phyloP scores from a whole-genome alignment of 2,329 filamentous ascomycete species.

The Fusarium ramigenum region DNA sequence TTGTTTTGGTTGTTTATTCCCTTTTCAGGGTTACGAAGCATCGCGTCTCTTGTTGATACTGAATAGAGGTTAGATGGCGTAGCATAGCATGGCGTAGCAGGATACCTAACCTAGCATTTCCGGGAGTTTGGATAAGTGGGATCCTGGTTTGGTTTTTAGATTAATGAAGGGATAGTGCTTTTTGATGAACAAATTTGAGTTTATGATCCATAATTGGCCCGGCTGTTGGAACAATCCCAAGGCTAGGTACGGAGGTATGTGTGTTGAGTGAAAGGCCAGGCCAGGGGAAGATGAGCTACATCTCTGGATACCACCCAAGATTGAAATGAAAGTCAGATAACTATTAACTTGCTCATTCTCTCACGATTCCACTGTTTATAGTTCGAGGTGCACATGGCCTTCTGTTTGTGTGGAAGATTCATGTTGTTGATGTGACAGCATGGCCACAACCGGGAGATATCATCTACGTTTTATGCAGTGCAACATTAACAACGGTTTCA shows the following conservation, averaged over 20 bases:
- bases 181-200: not conserved
- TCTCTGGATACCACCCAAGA: not conserved
- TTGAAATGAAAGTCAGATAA: not conserved
- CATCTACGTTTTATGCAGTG: slow-evolving; percentile 13
- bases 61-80: slow-evolving; percentile 10
- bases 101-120: slow-evolving; percentile 23
- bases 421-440: not conserved
- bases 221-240: not conserved
- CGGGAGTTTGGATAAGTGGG: slow-evolving; percentile 32
- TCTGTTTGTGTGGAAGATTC: not conserved
- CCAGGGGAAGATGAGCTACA: not conserved
- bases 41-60: not conserved
- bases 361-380: not conserved
- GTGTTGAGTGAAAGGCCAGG: not conserved
- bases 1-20: slow-evolving; percentile 4
- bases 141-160: slow-evolving; percentile 10
- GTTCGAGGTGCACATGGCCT: not conserved
- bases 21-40: slow-evolving; percentile 5
- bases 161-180: slow-evolving; percentile 21
- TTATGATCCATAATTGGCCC: not conserved
- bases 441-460: slow-evolving; percentile 12
- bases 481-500: slow-evolving; percentile 18
- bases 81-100: slow-evolving; percentile 14
- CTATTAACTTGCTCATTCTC: not conserved
- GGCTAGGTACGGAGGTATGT: not conserved